A percentile compares a stretch with the other conserved stretches of the same genome.
phyloP scores from a whole-genome alignment of 2,329 filamentous ascomycete genomes.

The Colletotrichum neosansevieriae region DNA sequence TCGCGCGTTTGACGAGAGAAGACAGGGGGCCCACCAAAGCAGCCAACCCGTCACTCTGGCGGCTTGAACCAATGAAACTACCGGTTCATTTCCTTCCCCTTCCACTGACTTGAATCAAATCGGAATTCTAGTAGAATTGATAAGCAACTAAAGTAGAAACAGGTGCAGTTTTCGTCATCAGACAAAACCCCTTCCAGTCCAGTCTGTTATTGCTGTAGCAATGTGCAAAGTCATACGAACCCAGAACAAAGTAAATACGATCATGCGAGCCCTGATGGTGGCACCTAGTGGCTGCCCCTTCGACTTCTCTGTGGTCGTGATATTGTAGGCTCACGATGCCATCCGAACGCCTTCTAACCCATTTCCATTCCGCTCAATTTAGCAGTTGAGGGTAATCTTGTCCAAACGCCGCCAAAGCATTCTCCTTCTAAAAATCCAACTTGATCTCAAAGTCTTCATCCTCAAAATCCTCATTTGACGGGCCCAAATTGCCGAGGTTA shows the following conservation, averaged over 20 bases:
- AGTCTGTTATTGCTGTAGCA: neutral
- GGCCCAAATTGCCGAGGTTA: conserved; percentile 47
- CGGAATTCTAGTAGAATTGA: neutral
- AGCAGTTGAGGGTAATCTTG: conserved; percentile 27
- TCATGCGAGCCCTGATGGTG: conserved; percentile 14
- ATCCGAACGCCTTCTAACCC: conserved; percentile 34
- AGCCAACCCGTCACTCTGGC: neutral
- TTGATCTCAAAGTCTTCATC: conserved; percentile 63
- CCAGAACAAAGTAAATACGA: conserved; percentile 25
- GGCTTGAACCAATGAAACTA: conserved; percentile 10
- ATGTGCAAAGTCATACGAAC: neutral
- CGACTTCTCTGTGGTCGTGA: conserved; percentile 14
- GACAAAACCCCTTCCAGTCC: conserved; percentile 1
- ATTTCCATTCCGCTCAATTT: conserved; percentile 12
- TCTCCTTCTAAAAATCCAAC: conserved; percentile 45
- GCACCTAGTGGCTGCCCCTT: conserved; percentile 2
- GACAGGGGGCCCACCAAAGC: conserved; percentile 22
- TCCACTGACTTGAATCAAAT: neutral
- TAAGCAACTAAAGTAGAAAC: conserved; percentile 9
- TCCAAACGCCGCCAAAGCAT: conserved; percentile 29
- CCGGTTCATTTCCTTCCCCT: neutral
- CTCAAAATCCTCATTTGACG: neutral
- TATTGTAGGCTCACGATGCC: conserved; percentile 29
- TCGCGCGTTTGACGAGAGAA: conserved; percentile 23
- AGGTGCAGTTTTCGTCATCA: neutral